Base-by-base conservation (phyloP, 2,329 filamentous ascomycete species). In the Colletotrichum trifolii region DNA sequence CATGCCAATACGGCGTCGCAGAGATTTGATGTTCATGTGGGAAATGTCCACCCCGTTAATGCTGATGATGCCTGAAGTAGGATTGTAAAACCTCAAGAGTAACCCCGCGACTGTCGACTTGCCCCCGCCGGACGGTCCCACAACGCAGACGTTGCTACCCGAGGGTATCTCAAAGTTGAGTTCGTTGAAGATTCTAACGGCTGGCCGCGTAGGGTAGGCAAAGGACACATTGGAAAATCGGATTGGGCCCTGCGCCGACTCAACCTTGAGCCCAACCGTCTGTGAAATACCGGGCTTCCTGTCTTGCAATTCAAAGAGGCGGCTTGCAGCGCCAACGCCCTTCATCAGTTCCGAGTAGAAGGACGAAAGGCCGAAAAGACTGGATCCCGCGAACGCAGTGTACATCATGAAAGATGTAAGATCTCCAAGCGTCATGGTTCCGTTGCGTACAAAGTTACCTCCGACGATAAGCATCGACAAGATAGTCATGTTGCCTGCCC, bases 341-440 rank as follows among this genome's bases (percentile, higher is more conserved):
- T 99, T 99, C 96, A 99, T 99, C 67, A 99, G 85, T 76, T 99
- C 96, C 0, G 94, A 97, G 78, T 97, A 99, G 80, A 99, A 99
- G 61, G 92, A 93, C 4, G 94, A 97, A 2, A 99, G 83, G 4
- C 96, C 96, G 71, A 98, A 97, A 68, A 99, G 87, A 78, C 93
- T 97, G 53, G 92, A 96, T 3, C 88, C 88, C 7, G 88, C 87
- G 76, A 89, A 98, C 4, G 93, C 95, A 3, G 94, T 97, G 78
- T 98, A 99, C 95, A 99, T 98, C 81, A 99, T 87, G 79, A 99
- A 99, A 0, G 94, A 97, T 1, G 96, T 96, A 47, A 99, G 81
- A 69, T 99, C 95, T 71, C 96, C 96, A 52, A 98, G 89, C 8
- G 88, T 93, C 81, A 99, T 96, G 46, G 89, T 84, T 2, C 96